Evolutionary conservation across 2,329 filamentous ascomycete species (phyloP).

Genomic region (Neonectria ditissima): DNA sequence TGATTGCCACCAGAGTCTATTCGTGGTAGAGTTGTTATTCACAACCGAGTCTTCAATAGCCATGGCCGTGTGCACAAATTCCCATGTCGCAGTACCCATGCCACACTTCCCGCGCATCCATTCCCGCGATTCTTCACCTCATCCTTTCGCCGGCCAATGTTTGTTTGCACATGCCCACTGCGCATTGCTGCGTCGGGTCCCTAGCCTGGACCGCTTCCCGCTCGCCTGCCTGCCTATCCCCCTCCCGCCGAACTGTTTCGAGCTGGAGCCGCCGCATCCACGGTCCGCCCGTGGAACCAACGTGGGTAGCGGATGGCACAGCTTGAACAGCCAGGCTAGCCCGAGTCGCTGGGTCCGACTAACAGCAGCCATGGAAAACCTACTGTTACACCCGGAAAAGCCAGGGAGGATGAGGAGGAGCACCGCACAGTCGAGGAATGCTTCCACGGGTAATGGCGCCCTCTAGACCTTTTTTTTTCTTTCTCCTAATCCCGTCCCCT

Average conservation of each 20-base stretch:
- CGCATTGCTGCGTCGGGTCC: not conserved
- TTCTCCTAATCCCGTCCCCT: not conserved
- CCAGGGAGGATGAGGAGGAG: not conserved
- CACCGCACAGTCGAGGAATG: not conserved
- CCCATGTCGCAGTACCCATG: not conserved
- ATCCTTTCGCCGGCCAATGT: not conserved
- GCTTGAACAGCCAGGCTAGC: not conserved
- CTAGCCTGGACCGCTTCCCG: not conserved
- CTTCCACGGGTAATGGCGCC: slow-evolving; percentile 1
- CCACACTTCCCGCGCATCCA: not conserved
- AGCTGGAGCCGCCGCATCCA: not conserved
- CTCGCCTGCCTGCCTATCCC: no score
- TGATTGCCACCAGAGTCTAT: not conserved
- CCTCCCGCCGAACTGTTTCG: slow-evolving; percentile 4
- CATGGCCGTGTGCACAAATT: not conserved
- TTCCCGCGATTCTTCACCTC: not conserved
- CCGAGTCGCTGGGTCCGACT: not conserved
- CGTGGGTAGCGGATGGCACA: not conserved
- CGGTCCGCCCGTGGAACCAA: not conserved
- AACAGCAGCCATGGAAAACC: not conserved
- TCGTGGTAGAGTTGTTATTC: not conserved
- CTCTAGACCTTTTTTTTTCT: not conserved
- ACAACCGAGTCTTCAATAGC: not conserved
- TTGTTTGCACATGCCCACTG: not conserved
- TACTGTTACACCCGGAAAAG: not conserved